A percentile compares a stretch with the other conserved stretches of the same genome.
phyloP scores from a whole-genome alignment of 768 basidiomycete genomes.

The Panus rudis region DNA sequence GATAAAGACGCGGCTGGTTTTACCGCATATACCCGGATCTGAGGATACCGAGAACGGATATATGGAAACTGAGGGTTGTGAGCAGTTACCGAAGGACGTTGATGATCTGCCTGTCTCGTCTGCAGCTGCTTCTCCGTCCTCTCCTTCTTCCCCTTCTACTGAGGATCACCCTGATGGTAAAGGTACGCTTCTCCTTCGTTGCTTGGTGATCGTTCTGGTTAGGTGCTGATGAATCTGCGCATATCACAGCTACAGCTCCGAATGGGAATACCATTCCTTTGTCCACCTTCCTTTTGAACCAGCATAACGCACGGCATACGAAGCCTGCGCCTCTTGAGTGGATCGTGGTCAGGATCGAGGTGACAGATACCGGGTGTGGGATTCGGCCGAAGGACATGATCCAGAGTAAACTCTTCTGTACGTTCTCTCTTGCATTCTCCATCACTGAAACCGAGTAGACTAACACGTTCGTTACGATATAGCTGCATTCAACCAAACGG shows the following conservation, averaged over 20 bases:
- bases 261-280: too few species aligned
- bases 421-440: constrained; percentile 18
- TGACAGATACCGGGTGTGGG: constrained; percentile 69
- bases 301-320: constrained; percentile 42
- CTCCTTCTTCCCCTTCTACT: too few species aligned
- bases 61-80: not conserved
- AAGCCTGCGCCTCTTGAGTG: constrained; percentile 40
- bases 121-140: too few species aligned
- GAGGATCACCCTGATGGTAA: too few species aligned
- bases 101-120: too few species aligned
- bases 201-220: too few species aligned
- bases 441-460: not conserved
- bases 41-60: constrained; percentile 1
- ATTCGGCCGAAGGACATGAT: constrained; percentile 60
- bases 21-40: constrained; percentile 21
- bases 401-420: constrained; percentile 66
- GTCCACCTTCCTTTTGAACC: constrained; percentile 30
- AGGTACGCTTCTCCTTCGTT: too few species aligned
- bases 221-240: not conserved
- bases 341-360: constrained; percentile 81
- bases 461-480: not conserved
- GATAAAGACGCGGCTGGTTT: constrained; percentile 60
- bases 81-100: not conserved
- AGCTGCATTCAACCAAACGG: constrained; percentile 77
- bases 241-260: not conserved